Evolutionary conservation across 208 protist species (phyloP), one percentile per base, ranked within the genome.

Genomic region (Trichomonas gallinae): DNA sequence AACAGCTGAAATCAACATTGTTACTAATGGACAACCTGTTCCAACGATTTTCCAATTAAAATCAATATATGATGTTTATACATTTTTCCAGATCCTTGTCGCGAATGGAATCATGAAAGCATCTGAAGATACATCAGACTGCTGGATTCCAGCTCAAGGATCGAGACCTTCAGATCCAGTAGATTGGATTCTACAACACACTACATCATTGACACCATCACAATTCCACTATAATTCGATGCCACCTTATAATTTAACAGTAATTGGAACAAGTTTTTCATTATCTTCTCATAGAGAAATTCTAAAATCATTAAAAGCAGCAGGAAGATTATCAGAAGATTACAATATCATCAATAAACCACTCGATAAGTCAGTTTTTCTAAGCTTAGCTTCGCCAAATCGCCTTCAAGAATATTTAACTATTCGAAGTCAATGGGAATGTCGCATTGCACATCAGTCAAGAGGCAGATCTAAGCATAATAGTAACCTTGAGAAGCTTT

Each of bases 61-160:
- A 93, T 93, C 87, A 38, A 93, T n/a, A 17, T 38, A 93, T 93
- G 87, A 93, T 93, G 87, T 93, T n/a, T 51, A n/a, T 0, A 51
- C 87, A 51, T 93, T 93, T 93, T 48, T 93, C 26, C 44, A 93
- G 38, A 51, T 93, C 38, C 13, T 44, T 15, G 87, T 93, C 51
- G 40, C 87, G 21, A 93, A 93, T 38, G 87, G 87, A 34, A 93
- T 93, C 26, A 2, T 93, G 0, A n/a, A 21, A 11, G 42, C 87
- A 10, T 42, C 17, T 8, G 8, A 38, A 38, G 44, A 93, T 40
- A n/a, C 17, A 17, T 31, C 40, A 34, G 45, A 93, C 15, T 17
- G 6, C 15, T 93, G 87, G 87, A 15, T 51, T 9, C 40, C 87
- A 38, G 34, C n/a, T 34, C 40, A 34, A 10, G 44, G 17, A 0